Conservation (phyloP, 495 filamentous ascomycete genomes). For the Rhypophila decipiens region DNA sequence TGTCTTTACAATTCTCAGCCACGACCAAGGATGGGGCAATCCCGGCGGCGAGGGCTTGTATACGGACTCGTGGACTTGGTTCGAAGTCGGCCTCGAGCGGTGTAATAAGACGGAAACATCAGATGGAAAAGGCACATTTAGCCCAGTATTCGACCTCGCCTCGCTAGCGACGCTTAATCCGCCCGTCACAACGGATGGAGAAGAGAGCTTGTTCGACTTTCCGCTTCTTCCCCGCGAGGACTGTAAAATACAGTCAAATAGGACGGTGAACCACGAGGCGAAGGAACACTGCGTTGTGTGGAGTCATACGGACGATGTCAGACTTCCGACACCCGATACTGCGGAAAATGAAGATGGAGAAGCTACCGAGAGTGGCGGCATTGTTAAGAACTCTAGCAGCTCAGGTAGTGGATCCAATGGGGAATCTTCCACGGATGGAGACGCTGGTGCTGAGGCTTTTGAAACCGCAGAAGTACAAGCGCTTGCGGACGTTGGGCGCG, state of each 20-base stretch:
- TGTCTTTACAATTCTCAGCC: constrained; percentile 57
- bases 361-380: constrained; percentile 29
- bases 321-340: neutral
- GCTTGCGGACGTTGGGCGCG: constrained; percentile 40
- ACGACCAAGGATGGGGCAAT: constrained; percentile 62
- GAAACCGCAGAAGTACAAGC: constrained; percentile 22
- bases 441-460: neutral
- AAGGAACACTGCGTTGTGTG: no score
- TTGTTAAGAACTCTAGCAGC: constrained; percentile 50
- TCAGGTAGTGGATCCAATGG: no score
- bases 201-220: no score
- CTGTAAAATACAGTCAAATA: no score
- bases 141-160: constrained; percentile 5
- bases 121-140: no score
- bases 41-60: constrained; percentile 41
- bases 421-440: constrained; percentile 10
- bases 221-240: no score
- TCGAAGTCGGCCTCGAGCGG: constrained; percentile 54
- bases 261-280: no score
- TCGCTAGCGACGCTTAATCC: constrained; percentile 7
- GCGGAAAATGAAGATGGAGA: constrained; percentile 27
- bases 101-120: constrained; percentile 20
- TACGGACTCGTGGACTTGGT: constrained; percentile 60
- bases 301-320: neutral
- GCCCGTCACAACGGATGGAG: neutral